Evolutionary conservation across 2,329 filamentous ascomycete species (phyloP), one percentile per base, ranked within the genome.

Genomic region (Diaporthe capsici): DNA sequence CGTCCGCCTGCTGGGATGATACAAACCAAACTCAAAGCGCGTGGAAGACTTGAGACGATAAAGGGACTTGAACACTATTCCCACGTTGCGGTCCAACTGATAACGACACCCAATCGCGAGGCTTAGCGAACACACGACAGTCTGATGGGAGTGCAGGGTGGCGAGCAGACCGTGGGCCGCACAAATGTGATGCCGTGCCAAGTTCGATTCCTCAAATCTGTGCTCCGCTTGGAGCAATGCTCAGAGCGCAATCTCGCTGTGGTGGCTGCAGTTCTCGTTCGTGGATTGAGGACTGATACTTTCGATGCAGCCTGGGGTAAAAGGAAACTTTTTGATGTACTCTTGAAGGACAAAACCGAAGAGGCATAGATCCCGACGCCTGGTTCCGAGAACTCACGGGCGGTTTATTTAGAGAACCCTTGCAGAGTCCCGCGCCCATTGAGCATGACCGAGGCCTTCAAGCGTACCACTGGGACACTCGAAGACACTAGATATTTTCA

Each of bases 1-100:
- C 28, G 34, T 28, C 34, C 49, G 13, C 28, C 17, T 42, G 34
- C 34, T 70, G 49, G 65, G 65, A 55, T 55, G 65, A 70, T 55
- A 70, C 65, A 42, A 53, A 70, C 34, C 65, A 55, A 70, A 70
- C 49, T 22, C 49, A 55, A 55, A 70, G 49, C 34, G 49, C 49
- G 65, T 51, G 49, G 17, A 42, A 28, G 31, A 70, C 47, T 55
- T 55, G 34, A 31, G 65, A 70, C 55, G 65, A 55, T 55, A 15
- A 53, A 13, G 49, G 49, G 12, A 39, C 20, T 55, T 22, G 31
- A 42, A 12, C 34, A 55, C 31, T 39, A 20, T 70, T 53, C 34
- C 34, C 65, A 53, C 47, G 22, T 53, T 68, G 47, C 22, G 15
- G 47, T 70, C 31, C 49, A 70, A 55, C 31, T 55, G 47, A 22